Percentiles rank a stretch among this genome's conserved stretches.
These are phyloP conservation scores for Canna indica DNA, from an alignment of 176 grass and related monocot genomes.

Conservation along the genomic window DNA sequence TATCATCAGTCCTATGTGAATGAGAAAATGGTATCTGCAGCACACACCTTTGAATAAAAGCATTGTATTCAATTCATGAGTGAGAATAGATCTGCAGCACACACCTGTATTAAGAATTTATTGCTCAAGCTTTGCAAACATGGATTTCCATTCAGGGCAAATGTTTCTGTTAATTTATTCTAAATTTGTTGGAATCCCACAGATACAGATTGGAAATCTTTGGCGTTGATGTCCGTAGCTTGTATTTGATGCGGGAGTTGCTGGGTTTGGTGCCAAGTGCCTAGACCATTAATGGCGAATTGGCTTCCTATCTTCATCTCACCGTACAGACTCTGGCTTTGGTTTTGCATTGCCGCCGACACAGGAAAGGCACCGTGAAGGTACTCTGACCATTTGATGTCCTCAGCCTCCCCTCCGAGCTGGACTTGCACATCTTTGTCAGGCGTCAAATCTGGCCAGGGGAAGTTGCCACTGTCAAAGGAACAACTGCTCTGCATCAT, in stretches of 20 bases:
- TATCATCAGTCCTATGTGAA: not conserved
- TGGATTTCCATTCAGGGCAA: not conserved
- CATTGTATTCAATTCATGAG: too few species aligned
- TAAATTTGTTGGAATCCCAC: conserved; percentile 61
- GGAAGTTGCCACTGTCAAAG: conserved; percentile 44
- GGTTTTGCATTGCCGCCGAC: conserved; percentile 38
- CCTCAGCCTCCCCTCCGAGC: conserved; percentile 30
- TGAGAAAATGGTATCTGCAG: not conserved
- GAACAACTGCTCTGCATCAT: conserved; percentile 47
- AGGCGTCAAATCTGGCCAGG: conserved; percentile 43
- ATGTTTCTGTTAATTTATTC: not conserved
- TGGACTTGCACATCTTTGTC: conserved; percentile 38
- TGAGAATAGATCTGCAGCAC: not conserved
- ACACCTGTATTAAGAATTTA: conserved; percentile 1
- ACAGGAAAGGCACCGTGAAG: conserved; percentile 42
- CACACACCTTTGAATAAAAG: too few species aligned
- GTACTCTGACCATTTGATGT: conserved; percentile 73
- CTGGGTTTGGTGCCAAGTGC: conserved; percentile 40
- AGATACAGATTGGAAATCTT: conserved; percentile 56
- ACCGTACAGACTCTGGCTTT: conserved; percentile 41
- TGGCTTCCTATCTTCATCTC: conserved; percentile 48
- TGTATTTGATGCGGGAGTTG: conserved; percentile 39
- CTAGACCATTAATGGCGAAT: conserved; percentile 43
- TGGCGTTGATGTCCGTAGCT: conserved; percentile 41
- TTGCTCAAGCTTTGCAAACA: not conserved